phyloP scores from a whole-genome alignment of 179 eudicot genomes.

The Spergularia azorica region DNA sequence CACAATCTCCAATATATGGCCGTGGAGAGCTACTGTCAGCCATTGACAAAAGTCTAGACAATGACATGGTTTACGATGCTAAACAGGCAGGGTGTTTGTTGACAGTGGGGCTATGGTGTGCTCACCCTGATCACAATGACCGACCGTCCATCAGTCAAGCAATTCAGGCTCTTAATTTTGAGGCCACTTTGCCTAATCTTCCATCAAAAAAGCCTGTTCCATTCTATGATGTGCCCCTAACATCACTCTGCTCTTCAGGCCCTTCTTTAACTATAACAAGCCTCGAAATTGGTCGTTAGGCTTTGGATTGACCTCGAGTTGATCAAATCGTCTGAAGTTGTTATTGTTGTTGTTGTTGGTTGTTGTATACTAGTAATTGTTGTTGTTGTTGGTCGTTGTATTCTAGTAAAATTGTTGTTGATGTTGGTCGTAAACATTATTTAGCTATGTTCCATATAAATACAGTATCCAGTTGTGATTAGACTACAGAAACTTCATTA shows the following conservation, averaged over 20 bases:
- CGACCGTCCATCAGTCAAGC: slow-evolving; percentile 46
- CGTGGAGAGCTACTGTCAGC: slow-evolving; percentile 23
- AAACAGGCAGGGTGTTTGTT: slow-evolving; percentile 27
- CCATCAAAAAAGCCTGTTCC: slow-evolving; percentile 34
- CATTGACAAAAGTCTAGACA: slow-evolving; percentile 22
- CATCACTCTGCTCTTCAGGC: background rate
- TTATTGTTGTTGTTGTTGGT: no score
- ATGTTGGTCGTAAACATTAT: no score
- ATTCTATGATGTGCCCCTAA: slow-evolving; percentile 17
- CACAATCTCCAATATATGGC: slow-evolving; percentile 27
- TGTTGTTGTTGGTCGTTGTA: no score
- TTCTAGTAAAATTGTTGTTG: no score
- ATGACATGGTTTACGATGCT: slow-evolving; percentile 12
- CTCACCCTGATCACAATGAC: slow-evolving; percentile 29
- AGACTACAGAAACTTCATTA: no score
- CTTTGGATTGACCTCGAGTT: no score
- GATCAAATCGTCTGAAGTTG: no score
- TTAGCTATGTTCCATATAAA: no score
- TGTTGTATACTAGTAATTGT: no score
- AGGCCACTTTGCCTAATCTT: slow-evolving; percentile 32
- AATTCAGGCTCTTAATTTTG: slow-evolving; percentile 31
- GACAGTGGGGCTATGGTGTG: slow-evolving; percentile 44
- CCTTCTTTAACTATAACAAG: slow-evolving; percentile 13
- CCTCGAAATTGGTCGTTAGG: slow-evolving; percentile 19
- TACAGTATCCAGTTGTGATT: no score